Base-by-base conservation (phyloP, 2,329 filamentous ascomycete genomes). In the Fusarium armeniacum region DNA sequence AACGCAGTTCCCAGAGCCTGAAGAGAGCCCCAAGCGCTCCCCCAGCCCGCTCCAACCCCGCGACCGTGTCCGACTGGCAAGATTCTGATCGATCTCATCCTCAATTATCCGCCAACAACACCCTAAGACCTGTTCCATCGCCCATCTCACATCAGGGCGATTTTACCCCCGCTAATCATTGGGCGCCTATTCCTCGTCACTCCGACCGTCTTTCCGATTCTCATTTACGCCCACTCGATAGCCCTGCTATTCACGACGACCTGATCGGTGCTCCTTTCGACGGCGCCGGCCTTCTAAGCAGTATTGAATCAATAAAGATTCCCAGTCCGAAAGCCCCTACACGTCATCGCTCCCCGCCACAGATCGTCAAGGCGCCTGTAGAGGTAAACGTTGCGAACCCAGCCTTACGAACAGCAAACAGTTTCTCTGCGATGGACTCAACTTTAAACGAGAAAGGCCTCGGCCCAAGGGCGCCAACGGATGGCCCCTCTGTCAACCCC, bases 221-320 rank as follows among this genome's bases (percentile, higher is more conserved):
- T 54, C 72, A 75, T 49, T 69, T 68, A 46, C 70, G 69, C 45
- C 73, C 71, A 43, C 69, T 67, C 64, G 70, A 58, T 63, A 75
- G 76, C 58, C 62, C 70, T 33, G 69, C 33, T 28, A 60, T 69
- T 57, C 67, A 86, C 58, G 87, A 89, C 78, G 88, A 90, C 71
- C 81, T 90, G 62, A 83, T 90, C 79, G 88, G 88, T 73, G 87
- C 87, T 69, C 88, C 88, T 44, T 90, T 90, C 78, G 88, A 90
- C 86, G 85, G 87, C 73, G 85, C 83, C 59, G 85, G 85, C 70
- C 89, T 90, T 72, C 81, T 90, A 74, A 86, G 84, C 77, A 87
- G 87, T 72, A 83, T 90, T 75, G 86, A 89, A 73, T 84, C 84
- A 62, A 83, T 82, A 58, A 83, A 84, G 59, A 77, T 72, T 73